Evolutionary conservation across 2,329 filamentous ascomycete genomes (phyloP).

Genomic region (Fusarium anthophilum): DNA sequence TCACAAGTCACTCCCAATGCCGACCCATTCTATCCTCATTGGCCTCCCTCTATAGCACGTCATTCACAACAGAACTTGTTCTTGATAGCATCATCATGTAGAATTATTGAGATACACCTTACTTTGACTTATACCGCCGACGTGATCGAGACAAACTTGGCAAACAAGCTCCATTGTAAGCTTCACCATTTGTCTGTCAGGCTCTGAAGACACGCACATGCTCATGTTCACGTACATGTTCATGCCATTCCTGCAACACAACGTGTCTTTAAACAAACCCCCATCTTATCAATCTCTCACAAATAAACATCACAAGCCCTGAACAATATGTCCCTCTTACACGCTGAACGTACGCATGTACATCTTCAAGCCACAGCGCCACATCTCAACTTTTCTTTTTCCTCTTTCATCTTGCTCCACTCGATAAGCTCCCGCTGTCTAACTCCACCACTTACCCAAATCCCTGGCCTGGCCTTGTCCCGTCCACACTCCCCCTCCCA

Average conservation of each 20-base stretch:
- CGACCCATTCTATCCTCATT: neutral
- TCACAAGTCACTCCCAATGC: too few species aligned
- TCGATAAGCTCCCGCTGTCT: slow-evolving; percentile 27
- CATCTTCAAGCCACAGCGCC: slow-evolving; percentile 22
- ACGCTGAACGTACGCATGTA: neutral
- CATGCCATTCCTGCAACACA: too few species aligned
- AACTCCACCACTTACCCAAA: slow-evolving; percentile 29
- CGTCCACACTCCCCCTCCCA: slow-evolving; percentile 24
- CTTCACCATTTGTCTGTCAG: neutral
- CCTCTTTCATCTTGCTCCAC: slow-evolving; percentile 3
- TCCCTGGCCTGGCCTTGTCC: slow-evolving; percentile 6
- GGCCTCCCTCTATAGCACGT: neutral
- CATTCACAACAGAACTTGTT: neutral
- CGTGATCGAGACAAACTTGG: neutral
- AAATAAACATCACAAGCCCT: neutral
- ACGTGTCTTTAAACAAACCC: neutral
- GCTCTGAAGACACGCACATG: neutral
- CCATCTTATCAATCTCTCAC: neutral
- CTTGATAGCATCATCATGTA: neutral
- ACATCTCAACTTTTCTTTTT: slow-evolving; percentile 10
- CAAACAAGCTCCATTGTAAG: neutral
- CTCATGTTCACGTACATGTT: too few species aligned
- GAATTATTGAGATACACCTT: too few species aligned
- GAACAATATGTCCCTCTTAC: neutral
- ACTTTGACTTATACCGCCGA: neutral